phyloP scores from a whole-genome alignment of 2,329 filamentous ascomycete species.

The Penicillium corylophilum region DNA sequence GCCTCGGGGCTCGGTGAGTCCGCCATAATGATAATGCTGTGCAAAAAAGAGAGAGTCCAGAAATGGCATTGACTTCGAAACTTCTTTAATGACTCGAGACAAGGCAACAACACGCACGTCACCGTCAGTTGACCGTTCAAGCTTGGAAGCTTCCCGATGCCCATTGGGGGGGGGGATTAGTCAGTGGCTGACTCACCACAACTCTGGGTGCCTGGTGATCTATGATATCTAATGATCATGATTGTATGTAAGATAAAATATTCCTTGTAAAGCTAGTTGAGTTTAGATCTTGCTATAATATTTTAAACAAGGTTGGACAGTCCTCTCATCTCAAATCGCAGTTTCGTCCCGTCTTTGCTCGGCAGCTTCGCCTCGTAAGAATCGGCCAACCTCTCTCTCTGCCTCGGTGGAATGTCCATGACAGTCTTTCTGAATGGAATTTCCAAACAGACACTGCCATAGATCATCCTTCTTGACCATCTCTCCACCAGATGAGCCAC shows the following conservation, averaged over 20 bases:
- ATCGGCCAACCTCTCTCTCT: conserved; percentile 48
- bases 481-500: conserved; percentile 72
- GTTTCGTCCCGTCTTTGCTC: conserved; percentile 41
- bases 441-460: conserved; percentile 85
- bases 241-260: neutral
- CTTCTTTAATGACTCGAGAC: neutral
- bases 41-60: neutral
- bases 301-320: neutral
- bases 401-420: conserved; percentile 22
- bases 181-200: conserved; percentile 3
- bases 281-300: neutral
- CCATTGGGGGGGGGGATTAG: conserved; percentile 9
- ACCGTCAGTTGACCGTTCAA: neutral
- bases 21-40: conserved; percentile 28
- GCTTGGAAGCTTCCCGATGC: neutral
- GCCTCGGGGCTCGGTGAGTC: conserved; percentile 44
- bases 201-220: neutral
- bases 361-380: conserved; percentile 57
- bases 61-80: neutral
- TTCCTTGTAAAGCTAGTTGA: neutral
- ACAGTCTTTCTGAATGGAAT: conserved; percentile 34
- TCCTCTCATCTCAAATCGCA: neutral
- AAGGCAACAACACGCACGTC: conserved; percentile 16
- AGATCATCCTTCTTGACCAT: conserved; percentile 74
- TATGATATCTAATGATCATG: neutral